A percentile compares a stretch with the other conserved stretches of the same genome.
phyloP scores from a whole-genome alignment of 2,329 filamentous ascomycete species.

The Capronia americana region DNA sequence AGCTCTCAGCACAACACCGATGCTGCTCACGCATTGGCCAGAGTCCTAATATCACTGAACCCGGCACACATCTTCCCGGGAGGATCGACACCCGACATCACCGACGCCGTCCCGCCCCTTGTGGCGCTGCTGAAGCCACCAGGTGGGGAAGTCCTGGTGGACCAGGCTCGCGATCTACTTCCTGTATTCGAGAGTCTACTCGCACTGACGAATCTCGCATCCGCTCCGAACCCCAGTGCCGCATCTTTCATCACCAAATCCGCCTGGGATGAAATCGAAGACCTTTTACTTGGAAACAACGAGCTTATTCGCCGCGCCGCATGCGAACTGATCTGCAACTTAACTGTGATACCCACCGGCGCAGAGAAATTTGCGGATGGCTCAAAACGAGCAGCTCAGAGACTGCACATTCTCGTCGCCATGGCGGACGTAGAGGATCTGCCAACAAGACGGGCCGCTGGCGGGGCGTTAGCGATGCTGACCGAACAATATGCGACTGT shows the following conservation, averaged over 20 bases:
- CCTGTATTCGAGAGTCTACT: conserved; percentile 90
- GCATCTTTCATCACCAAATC: conserved; percentile 76
- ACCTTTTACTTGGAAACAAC: conserved; percentile 79
- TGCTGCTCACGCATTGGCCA: conserved; percentile 80
- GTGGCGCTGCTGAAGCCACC: conserved; percentile 69
- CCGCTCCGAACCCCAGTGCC: conserved; percentile 54
- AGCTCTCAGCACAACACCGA: conserved; percentile 52
- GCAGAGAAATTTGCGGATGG: conserved; percentile 58
- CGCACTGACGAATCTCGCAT: conserved; percentile 92
- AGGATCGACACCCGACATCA: conserved; percentile 72
- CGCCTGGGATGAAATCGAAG: conserved; percentile 79
- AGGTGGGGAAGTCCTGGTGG: conserved; percentile 42
- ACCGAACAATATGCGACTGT: conserved; percentile 75
- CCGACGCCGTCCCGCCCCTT: conserved; percentile 82
- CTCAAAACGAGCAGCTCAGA: conserved; percentile 70
- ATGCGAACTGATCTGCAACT: conserved; percentile 89
- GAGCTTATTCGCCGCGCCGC: conserved; percentile 78
- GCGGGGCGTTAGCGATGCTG: conserved; percentile 84
- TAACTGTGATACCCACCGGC: conserved; percentile 59
- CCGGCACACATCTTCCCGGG: conserved; percentile 83
- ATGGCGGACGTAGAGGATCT: conserved; percentile 85
- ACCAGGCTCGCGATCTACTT: conserved; percentile 74
- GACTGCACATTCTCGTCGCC: conserved; percentile 83
- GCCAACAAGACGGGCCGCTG: conserved; percentile 80
- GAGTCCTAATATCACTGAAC: conserved; percentile 85